Evolutionary conservation across 306 rosid species (phyloP), one percentile per base, ranked within the genome.

Genomic region (Malus sylvestris): DNA sequence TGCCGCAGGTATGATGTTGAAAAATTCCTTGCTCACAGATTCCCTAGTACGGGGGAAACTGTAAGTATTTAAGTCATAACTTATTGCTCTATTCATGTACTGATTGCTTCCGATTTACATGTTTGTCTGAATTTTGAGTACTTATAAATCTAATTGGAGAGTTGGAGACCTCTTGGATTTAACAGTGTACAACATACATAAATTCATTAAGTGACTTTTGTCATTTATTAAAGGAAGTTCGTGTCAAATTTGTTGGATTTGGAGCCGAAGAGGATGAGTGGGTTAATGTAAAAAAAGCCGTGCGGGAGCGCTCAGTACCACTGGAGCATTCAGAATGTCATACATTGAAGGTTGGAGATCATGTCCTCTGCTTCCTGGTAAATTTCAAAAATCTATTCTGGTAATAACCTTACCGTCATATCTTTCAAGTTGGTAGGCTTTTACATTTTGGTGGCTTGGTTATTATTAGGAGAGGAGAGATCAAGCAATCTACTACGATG

Each of bases 181-280:
- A 29, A 9, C 12, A 44, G 25, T 35, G 66, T 57, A 60, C 46
- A 35, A 25, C 42, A 63, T 63, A 7, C 68, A 16, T 63, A 30
- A 71, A 42, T 33, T 53, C 59, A 58, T 71, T 66, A 80, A 86
- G 89, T 83, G 72, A 78, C 51, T 83, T 78, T 76, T 84, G 69
- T 85, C 79, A 74, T 84, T 83, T 82, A 87, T 90, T 91, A 87
- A 96, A 96, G 99, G 99, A 91, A 92, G 97, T 86, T 71, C 90
- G 77, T 66, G 97, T 91, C 85, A 89, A 96, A 92, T 95, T 87
- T 92, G 79, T 88, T 77, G 98, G 97, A 72, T 95, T 90, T 78
- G 96, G 98, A 77, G 95, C 92, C 0, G 96, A 89, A 66, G 97
- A 95, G 80, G 98, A 95, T 63, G 98, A 95, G 81, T 95, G 98